These are phyloP conservation scores for Aspergillus neoniger DNA, from an alignment of 2,329 filamentous ascomycete species.

Conservation along the genomic window DNA sequence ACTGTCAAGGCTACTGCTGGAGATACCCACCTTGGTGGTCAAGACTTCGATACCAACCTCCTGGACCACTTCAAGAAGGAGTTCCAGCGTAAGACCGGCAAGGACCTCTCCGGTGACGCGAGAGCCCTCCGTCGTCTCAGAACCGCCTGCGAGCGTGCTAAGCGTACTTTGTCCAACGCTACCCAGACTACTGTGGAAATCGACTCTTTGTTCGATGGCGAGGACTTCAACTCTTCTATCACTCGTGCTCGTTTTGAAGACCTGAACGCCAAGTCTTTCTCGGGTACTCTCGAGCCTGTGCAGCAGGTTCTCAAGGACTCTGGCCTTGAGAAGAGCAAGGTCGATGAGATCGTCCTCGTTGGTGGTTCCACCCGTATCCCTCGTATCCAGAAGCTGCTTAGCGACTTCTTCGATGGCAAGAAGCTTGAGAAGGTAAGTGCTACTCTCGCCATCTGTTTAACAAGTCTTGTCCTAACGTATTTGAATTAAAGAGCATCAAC, in stretches of 20 bases:
- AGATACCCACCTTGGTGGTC: slow-evolving; percentile 94
- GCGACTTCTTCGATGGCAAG: slow-evolving; percentile 99
- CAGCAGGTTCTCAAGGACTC: slow-evolving; percentile 96
- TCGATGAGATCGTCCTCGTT: slow-evolving; percentile 98
- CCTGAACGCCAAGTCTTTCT: slow-evolving; percentile 93
- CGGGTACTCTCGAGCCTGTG: slow-evolving; percentile 90
- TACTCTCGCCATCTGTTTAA: neutral
- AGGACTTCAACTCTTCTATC: slow-evolving; percentile 96
- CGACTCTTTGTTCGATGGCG: slow-evolving; percentile 95
- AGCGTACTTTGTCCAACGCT: slow-evolving; percentile 96
- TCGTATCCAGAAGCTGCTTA: slow-evolving; percentile 97
- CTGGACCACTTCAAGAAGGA: slow-evolving; percentile 97
- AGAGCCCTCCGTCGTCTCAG: slow-evolving; percentile 94
- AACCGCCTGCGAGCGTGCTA: slow-evolving; percentile 98
- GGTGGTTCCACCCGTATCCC: slow-evolving; percentile 99
- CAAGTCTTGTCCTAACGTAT: neutral
- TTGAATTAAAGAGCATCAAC: slow-evolving; percentile 73
- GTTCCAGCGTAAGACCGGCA: slow-evolving; percentile 79
- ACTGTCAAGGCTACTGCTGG: slow-evolving; percentile 97
- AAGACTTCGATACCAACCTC: slow-evolving; percentile 95
- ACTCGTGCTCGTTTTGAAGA: slow-evolving; percentile 99
- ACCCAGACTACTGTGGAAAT: slow-evolving; percentile 98
- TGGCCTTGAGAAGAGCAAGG: slow-evolving; percentile 79
- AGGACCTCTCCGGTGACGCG: slow-evolving; percentile 77
- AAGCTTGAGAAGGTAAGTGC: slow-evolving; percentile 83